These are phyloP conservation scores for Dipodascopsis tothii DNA, from an alignment of 805 yeast species.

Conservation along the genomic window DNA sequence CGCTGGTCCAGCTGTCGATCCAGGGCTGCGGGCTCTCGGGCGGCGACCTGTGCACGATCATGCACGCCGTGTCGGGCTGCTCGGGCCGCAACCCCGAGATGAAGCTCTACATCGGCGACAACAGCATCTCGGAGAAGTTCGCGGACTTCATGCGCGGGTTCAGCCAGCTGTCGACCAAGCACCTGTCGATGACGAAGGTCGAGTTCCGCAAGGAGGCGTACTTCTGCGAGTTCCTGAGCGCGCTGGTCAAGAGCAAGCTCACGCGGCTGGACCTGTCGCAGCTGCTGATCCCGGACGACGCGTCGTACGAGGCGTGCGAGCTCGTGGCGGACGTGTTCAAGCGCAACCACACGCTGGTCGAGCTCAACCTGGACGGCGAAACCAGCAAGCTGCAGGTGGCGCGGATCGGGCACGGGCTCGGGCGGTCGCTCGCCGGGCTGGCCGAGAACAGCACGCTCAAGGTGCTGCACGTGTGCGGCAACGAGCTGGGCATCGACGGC, in stretches of 20 bases:
- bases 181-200: slow-evolving; percentile 21
- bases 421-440: slow-evolving; percentile 19
- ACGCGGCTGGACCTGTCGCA: slow-evolving; percentile 22
- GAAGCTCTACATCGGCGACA: slow-evolving; percentile 22
- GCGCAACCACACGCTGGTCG: slow-evolving; percentile 13
- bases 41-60: slow-evolving; percentile 12
- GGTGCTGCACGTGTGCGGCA: slow-evolving; percentile 21
- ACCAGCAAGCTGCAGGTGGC: slow-evolving; percentile 26
- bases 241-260: slow-evolving; percentile 13
- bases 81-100: slow-evolving; percentile 10
- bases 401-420: slow-evolving; percentile 23
- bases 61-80: slow-evolving; percentile 18
- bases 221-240: slow-evolving; percentile 15
- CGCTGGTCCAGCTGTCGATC: slow-evolving; percentile 19
- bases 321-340: slow-evolving; percentile 24
- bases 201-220: slow-evolving; percentile 20
- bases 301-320: slow-evolving; percentile 22
- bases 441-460: slow-evolving; percentile 14
- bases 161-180: slow-evolving; percentile 2
- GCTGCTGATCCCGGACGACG: slow-evolving; percentile 25
- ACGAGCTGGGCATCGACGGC: slow-evolving; percentile 25
- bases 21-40: slow-evolving; percentile 25
- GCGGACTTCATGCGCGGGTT: slow-evolving; percentile 9
- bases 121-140: slow-evolving; percentile 16
- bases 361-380: slow-evolving; percentile 24